Percentiles rank a stretch among this genome's conserved stretches.
These are phyloP conservation scores for Rhizoclosmatium sp. DNA, from an alignment of 192 early-diverging fungal species.

Conservation along the genomic window DNA sequence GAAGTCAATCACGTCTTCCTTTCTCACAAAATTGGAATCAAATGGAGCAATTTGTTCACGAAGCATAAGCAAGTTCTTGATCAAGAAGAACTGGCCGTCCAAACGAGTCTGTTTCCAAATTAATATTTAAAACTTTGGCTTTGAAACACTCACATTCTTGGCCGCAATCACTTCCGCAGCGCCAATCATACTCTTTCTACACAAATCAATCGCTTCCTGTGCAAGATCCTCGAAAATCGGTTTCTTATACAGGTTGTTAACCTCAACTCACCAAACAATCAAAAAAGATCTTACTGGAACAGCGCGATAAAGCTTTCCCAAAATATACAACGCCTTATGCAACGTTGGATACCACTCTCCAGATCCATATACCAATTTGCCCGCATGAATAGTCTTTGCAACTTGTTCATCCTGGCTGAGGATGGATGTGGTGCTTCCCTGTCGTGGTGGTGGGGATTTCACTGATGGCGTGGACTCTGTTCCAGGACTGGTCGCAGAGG, in stretches of 20 bases:
- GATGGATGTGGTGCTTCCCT: neutral
- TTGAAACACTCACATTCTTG: conserved; percentile 52
- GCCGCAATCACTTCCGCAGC: conserved; percentile 57
- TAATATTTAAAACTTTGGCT: neutral
- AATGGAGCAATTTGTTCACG: conserved; percentile 83
- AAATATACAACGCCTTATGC: conserved; percentile 80
- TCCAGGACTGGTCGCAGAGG: neutral
- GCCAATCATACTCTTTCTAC: conserved; percentile 62
- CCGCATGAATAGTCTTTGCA: conserved; percentile 36
- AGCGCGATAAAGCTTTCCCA: conserved; percentile 80
- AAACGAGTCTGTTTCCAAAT: conserved; percentile 49
- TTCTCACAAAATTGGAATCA: conserved; percentile 73
- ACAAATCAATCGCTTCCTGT: conserved; percentile 81
- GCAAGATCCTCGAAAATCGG: conserved; percentile 86
- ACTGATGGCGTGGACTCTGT: neutral
- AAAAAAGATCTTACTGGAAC: conserved; percentile 63
- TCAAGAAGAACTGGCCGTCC: conserved; percentile 83
- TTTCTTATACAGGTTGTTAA: conserved; percentile 43
- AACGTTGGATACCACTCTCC: conserved; percentile 85
- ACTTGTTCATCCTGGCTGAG: conserved; percentile 28
- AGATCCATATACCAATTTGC: conserved; percentile 61
- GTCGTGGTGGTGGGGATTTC: neutral
- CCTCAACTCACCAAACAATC: neutral
- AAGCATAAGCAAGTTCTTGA: conserved; percentile 86
- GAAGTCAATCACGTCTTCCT: conserved; percentile 75